phyloP scores from a whole-genome alignment of 176 grass and related monocot genomes.

The Lolium perenne region DNA sequence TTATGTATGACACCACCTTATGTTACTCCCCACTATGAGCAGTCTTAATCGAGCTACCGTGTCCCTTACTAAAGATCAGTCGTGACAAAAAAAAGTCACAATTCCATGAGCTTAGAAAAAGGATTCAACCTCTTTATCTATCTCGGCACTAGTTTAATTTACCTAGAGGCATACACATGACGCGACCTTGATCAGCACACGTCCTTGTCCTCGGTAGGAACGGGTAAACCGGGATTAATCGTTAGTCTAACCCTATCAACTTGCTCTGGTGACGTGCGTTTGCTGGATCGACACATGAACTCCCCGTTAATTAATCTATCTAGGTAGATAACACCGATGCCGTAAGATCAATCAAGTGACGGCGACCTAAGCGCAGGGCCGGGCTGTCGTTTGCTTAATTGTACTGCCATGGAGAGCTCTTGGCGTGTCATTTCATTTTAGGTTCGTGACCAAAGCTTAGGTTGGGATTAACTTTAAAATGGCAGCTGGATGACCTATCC shows the following conservation, averaged over 20 bases:
- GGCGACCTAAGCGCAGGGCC: conserved; percentile 19
- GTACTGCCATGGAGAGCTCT: not conserved
- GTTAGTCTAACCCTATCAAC: not conserved
- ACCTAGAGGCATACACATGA: not conserved
- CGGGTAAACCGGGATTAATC: not conserved
- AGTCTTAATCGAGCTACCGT: too few relatives aligned
- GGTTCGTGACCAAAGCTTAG: not conserved
- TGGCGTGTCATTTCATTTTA: not conserved
- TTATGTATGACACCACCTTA: too few relatives aligned
- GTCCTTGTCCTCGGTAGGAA: not conserved
- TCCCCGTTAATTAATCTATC: not conserved
- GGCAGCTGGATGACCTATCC: not conserved
- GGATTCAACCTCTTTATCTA: not conserved
- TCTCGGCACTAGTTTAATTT: too few relatives aligned
- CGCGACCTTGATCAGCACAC: not conserved
- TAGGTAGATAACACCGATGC: not conserved
- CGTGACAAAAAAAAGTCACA: too few relatives aligned
- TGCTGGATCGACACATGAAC: not conserved
- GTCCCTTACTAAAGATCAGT: too few relatives aligned
- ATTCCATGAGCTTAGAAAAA: not conserved
- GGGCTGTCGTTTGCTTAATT: not conserved
- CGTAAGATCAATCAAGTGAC: conserved; percentile 35
- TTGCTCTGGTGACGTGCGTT: not conserved
- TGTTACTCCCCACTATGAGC: too few relatives aligned
- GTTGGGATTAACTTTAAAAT: not conserved